A percentile compares a stretch with the other conserved stretches of the same genome.
Evolutionary conservation across 768 basidiomycete genomes (phyloP).

Genomic region (Auricularia cornea): DNA sequence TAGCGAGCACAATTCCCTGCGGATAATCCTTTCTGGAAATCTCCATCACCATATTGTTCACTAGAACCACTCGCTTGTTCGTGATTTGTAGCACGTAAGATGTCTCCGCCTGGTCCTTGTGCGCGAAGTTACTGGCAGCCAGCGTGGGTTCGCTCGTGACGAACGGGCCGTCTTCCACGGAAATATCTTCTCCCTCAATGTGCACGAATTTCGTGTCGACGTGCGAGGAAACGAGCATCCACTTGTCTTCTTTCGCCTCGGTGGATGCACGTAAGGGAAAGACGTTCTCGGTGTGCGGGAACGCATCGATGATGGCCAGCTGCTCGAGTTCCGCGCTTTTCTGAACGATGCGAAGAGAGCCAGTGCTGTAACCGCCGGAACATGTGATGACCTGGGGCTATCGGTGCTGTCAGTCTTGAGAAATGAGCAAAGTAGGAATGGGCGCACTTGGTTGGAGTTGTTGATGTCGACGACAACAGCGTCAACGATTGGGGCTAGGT

Average conservation of each 20-base stretch:
- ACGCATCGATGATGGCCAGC: slow-evolving; percentile 46
- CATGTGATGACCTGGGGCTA: slow-evolving; percentile 80
- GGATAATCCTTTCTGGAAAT: slow-evolving; percentile 1
- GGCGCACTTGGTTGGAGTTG: slow-evolving; percentile 55
- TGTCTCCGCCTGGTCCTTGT: slow-evolving; percentile 34
- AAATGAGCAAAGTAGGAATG: not conserved
- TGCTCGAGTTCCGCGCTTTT: slow-evolving; percentile 77
- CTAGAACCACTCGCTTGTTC: slow-evolving; percentile 40
- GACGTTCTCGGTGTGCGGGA: slow-evolving; percentile 47
- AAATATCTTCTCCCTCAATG: not conserved
- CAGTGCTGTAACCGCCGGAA: slow-evolving; percentile 71
- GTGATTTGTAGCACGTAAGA: slow-evolving; percentile 69
- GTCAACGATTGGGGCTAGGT: slow-evolving; percentile 79
- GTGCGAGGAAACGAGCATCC: slow-evolving; percentile 54
- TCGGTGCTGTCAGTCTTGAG: not conserved
- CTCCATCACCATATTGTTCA: slow-evolving; percentile 35
- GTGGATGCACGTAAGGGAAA: slow-evolving; percentile 44
- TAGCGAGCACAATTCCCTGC: not conserved
- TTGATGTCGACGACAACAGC: slow-evolving; percentile 69
- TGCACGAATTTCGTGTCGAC: slow-evolving; percentile 28
- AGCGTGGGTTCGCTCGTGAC: slow-evolving; percentile 47
- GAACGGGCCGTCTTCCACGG: slow-evolving; percentile 32
- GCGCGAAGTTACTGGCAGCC: slow-evolving; percentile 49
- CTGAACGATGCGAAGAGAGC: slow-evolving; percentile 67
- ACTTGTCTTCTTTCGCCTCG: slow-evolving; percentile 17